phyloP scores from a whole-genome alignment of 352 stramenopile genomes.

The Phytophthora fragariaefolia region DNA sequence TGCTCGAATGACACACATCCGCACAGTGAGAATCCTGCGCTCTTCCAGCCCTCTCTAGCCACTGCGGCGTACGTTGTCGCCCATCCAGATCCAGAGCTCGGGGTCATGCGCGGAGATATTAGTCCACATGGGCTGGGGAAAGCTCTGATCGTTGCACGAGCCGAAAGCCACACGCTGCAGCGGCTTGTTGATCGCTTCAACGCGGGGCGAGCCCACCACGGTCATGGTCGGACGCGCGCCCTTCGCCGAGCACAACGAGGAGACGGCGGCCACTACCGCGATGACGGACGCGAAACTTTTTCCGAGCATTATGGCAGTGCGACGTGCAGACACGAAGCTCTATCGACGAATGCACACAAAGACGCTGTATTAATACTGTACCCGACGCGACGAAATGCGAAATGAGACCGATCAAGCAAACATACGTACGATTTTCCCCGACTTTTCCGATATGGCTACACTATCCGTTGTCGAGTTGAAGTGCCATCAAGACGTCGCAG shows the following conservation, averaged over 20 bases:
- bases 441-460: slow-evolving; percentile 37
- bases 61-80: slow-evolving; percentile 68
- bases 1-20: slow-evolving; percentile 23
- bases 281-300: slow-evolving; percentile 17
- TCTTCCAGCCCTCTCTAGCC: neutral
- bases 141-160: slow-evolving; percentile 90
- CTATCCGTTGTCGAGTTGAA: slow-evolving; percentile 32
- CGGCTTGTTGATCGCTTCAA: slow-evolving; percentile 56
- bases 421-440: slow-evolving; percentile 33
- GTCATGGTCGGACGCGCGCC: slow-evolving; percentile 16
- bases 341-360: slow-evolving; percentile 13
- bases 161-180: slow-evolving; percentile 76
- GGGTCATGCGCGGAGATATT: slow-evolving; percentile 64
- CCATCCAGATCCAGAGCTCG: slow-evolving; percentile 89
- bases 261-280: slow-evolving; percentile 21
- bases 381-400: slow-evolving; percentile 15
- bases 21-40: too few relatives aligned
- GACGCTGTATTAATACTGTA: slow-evolving; percentile 6
- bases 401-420: slow-evolving; percentile 1
- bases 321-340: neutral
- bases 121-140: slow-evolving; percentile 79
- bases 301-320: slow-evolving; percentile 5
- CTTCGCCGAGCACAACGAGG: slow-evolving; percentile 21
- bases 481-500: neutral
- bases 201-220: slow-evolving; percentile 22